These are phyloP conservation scores for Solanum appendiculatum DNA, from an alignment of 257 asterid species.

Conservation along the genomic window DNA sequence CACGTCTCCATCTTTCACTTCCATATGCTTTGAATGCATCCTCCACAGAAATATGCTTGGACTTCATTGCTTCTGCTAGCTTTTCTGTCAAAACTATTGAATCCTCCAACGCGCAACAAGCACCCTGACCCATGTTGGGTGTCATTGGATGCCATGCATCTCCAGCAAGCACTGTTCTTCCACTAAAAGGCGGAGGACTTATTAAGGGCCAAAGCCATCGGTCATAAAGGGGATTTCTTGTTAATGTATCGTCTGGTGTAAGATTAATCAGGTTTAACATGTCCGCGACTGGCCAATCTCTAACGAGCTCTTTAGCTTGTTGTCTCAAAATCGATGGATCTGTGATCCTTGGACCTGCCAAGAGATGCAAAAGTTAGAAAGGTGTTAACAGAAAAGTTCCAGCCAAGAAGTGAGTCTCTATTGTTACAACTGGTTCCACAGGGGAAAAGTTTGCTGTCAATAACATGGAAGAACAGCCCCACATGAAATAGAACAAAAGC, in stretches of 20 bases:
- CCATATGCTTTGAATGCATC: constrained; percentile 59
- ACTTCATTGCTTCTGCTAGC: constrained; percentile 32
- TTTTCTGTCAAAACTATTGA: constrained; percentile 47
- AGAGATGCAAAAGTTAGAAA: not conserved
- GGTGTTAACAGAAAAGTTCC: not conserved
- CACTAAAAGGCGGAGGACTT: constrained; percentile 45
- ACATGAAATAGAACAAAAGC: not conserved
- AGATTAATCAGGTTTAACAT: constrained; percentile 32
- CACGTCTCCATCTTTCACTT: constrained; percentile 46
- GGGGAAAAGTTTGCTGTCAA: not conserved
- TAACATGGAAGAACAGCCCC: not conserved
- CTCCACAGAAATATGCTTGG: constrained; percentile 26
- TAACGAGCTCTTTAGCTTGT: constrained; percentile 27
- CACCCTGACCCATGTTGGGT: constrained; percentile 94
- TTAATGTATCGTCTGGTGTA: constrained; percentile 61
- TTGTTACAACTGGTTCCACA: not conserved
- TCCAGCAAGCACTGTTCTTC: constrained; percentile 62
- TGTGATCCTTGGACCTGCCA: constrained; percentile 56
- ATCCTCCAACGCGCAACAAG: constrained; percentile 80
- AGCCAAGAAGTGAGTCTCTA: not conserved
- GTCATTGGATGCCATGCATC: constrained; percentile 99
- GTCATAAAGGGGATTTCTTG: constrained; percentile 58
- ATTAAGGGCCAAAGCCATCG: constrained; percentile 87
- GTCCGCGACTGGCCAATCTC: constrained; percentile 47
- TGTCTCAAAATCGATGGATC: constrained; percentile 60